Percentiles rank a stretch among this genome's conserved stretches.
Evolutionary conservation across 2,329 filamentous ascomycete species (phyloP).

Genomic region (Clarireedia paspali): DNA sequence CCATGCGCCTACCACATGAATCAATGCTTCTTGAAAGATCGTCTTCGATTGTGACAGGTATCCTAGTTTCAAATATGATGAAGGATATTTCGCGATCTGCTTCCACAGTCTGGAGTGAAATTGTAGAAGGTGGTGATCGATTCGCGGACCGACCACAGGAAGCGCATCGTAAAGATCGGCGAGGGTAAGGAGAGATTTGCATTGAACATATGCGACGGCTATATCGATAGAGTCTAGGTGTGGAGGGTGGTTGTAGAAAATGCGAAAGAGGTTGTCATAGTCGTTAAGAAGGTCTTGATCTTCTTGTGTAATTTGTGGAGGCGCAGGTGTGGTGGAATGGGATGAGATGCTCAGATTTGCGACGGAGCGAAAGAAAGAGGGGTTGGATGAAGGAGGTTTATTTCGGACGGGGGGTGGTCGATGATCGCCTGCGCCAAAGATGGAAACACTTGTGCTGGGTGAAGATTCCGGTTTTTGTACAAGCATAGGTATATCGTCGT

Average conservation of each 20-base stretch:
- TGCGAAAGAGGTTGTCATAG: conserved; percentile 91
- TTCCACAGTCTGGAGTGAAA: conserved; percentile 90
- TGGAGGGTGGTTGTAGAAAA: conserved; percentile 91
- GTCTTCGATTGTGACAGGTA: conserved; percentile 78
- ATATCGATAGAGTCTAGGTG: conserved; percentile 79
- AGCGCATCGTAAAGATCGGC: conserved; percentile 95
- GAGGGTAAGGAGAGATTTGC: conserved; percentile 78
- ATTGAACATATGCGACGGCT: conserved; percentile 86
- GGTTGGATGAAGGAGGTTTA: conserved; percentile 53
- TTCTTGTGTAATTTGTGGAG: conserved; percentile 43
- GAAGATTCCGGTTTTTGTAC: conserved; percentile 60
- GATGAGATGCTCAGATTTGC: conserved; percentile 60
- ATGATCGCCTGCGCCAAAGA: conserved; percentile 45
- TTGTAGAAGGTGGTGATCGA: conserved; percentile 88
- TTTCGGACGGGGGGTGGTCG: conserved; percentile 47
- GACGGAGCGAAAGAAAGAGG: conserved; percentile 79
- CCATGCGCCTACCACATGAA: conserved; percentile 95
- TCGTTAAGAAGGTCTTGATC: conserved; percentile 76
- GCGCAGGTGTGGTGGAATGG: conserved; percentile 38
- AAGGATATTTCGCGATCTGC: conserved; percentile 93
- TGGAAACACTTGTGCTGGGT: conserved; percentile 33
- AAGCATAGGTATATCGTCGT: conserved; percentile 78
- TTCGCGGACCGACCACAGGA: conserved; percentile 75
- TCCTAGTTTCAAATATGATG: conserved; percentile 83
- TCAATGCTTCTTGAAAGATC: conserved; percentile 79